These are phyloP conservation scores for Quercus ilex DNA, from an alignment of 306 rosid species.

Conservation along the genomic window DNA sequence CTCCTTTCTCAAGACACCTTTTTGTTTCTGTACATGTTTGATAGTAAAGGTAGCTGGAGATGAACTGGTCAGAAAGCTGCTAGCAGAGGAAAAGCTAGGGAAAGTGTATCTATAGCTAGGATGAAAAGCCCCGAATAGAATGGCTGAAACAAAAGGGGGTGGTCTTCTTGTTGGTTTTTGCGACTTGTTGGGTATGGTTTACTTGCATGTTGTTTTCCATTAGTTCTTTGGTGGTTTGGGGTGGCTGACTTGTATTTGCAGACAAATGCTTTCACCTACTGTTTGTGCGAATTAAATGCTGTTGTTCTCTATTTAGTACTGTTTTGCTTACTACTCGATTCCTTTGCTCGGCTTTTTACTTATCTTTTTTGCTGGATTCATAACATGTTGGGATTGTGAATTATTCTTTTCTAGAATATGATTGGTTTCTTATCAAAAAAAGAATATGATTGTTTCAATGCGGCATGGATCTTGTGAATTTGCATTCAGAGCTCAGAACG, in stretches of 20 bases:
- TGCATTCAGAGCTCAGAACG: too few species aligned
- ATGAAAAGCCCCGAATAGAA: slow-evolving; percentile 47
- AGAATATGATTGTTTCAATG: too few species aligned
- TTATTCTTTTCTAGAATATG: too few species aligned
- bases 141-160: slow-evolving; percentile 33
- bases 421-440: too few species aligned
- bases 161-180: slow-evolving; percentile 35
- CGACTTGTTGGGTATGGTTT: slow-evolving; percentile 36
- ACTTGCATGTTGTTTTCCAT: slow-evolving; percentile 25
- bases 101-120: slow-evolving; percentile 63
- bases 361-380: too few species aligned
- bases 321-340: too few species aligned
- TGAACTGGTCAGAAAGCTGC: slow-evolving; percentile 48
- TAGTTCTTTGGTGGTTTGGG: slow-evolving; percentile 56
- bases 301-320: too few species aligned
- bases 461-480: too few species aligned
- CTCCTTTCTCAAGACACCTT: slow-evolving; percentile 20
- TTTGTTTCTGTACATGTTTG: slow-evolving; percentile 66
- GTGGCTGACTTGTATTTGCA: slow-evolving; percentile 45
- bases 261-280: slow-evolving; percentile 25
- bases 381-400: too few species aligned
- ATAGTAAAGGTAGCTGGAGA: slow-evolving; percentile 57
- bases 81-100: slow-evolving; percentile 46
- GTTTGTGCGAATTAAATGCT: slow-evolving; percentile 41
- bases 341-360: too few species aligned